Evolutionary conservation across 148 eudicot genomes (phyloP).

Genomic region (Cornus kousa): DNA sequence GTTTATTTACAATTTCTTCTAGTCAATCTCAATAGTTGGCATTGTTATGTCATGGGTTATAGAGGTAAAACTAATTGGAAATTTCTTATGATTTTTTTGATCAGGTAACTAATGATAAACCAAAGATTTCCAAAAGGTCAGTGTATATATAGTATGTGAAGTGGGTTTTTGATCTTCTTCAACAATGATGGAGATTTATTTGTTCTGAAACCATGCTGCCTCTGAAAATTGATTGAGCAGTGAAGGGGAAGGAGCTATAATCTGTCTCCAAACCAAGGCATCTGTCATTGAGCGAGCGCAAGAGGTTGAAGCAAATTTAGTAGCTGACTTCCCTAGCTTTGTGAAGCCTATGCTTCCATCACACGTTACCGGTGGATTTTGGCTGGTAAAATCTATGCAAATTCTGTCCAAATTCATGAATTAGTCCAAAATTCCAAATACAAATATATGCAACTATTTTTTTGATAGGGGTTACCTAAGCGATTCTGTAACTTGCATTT

Average conservation of each 20-base stretch:
- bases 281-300: slow-evolving; percentile 33
- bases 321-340: slow-evolving; percentile 29
- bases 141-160: background rate
- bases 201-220: background rate
- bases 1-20: no score
- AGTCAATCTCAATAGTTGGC: no score
- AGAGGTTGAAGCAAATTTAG: slow-evolving; percentile 31
- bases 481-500: slow-evolving; percentile 27
- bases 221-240: slow-evolving; percentile 2
- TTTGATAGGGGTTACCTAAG: slow-evolving; percentile 33
- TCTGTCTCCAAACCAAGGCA: background rate
- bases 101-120: slow-evolving; percentile 5
- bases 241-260: slow-evolving; percentile 10
- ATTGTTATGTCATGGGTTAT: background rate
- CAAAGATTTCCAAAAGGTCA: slow-evolving; percentile 14
- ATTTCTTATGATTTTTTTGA: background rate
- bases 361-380: slow-evolving; percentile 49
- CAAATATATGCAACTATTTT: background rate
- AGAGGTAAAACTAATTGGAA: background rate
- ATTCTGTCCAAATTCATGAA: background rate
- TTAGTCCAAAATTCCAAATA: background rate
- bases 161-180: background rate
- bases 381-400: slow-evolving; percentile 38
- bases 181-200: background rate
- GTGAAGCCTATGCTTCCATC: slow-evolving; percentile 44